A percentile compares a stretch with the other conserved stretches of the same genome.
Conservation (phyloP, 371 early-diverging fungal species). For the Batkoa obscura region DNA sequence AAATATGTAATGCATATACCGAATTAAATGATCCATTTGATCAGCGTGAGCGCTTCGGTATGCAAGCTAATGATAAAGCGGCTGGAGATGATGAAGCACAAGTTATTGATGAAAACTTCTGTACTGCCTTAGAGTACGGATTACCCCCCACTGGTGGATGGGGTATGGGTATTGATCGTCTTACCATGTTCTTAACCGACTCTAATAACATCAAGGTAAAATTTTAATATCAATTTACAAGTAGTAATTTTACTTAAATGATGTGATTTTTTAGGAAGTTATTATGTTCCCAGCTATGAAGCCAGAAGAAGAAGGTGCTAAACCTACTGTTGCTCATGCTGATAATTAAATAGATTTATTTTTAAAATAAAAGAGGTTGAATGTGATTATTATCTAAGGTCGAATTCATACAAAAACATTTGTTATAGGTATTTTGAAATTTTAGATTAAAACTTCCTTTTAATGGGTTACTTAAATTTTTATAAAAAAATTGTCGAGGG, state of each 20-base stretch:
- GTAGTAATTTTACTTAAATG: not conserved
- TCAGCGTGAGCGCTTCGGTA: slow-evolving; percentile 91
- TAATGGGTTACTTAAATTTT: too few relatives aligned
- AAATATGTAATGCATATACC: slow-evolving; percentile 96
- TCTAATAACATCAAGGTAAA: slow-evolving; percentile 42
- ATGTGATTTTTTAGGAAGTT: slow-evolving; percentile 4
- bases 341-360: not conserved
- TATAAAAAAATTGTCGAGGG: too few relatives aligned
- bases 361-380: too few relatives aligned
- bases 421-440: too few relatives aligned
- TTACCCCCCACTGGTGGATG: slow-evolving; percentile 97
- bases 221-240: not conserved
- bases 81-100: slow-evolving; percentile 99
- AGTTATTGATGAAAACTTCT: slow-evolving; percentile 95
- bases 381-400: too few relatives aligned
- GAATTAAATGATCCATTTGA: slow-evolving; percentile 98
- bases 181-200: slow-evolving; percentile 75
- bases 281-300: slow-evolving; percentile 10
- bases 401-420: too few relatives aligned
- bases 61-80: slow-evolving; percentile 92
- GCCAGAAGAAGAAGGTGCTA: slow-evolving; percentile 4
- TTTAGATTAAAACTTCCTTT: too few relatives aligned
- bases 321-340: not conserved
- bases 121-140: slow-evolving; percentile 95
- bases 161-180: slow-evolving; percentile 98